Percentiles rank a stretch among this genome's conserved stretches.
phyloP scores from a whole-genome alignment of 2,329 filamentous ascomycete species.

The Thermomyces lanuginosus region DNA sequence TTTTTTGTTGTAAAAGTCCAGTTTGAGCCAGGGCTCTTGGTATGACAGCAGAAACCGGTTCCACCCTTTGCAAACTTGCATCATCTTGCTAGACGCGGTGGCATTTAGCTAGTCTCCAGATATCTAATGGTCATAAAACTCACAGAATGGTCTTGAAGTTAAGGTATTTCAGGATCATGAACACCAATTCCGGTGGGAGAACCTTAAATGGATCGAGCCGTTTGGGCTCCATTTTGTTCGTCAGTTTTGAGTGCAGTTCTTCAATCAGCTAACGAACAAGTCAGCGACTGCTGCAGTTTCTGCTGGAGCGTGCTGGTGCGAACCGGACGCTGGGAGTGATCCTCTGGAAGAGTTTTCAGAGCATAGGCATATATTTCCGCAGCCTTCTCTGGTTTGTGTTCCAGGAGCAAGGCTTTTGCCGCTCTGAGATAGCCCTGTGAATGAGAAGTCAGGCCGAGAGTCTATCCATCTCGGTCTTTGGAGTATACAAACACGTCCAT shows the following conservation, averaged over 20 bases:
- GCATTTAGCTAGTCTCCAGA: too few relatives aligned
- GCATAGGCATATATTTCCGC: slow-evolving; percentile 42
- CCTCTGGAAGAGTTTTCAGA: slow-evolving; percentile 34
- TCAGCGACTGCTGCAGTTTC: too few relatives aligned
- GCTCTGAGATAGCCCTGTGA: slow-evolving; percentile 39
- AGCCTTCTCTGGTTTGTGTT: slow-evolving; percentile 37
- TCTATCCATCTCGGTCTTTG: too few relatives aligned
- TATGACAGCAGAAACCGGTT: slow-evolving; percentile 32
- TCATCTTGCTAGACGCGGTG: slow-evolving; percentile 31
- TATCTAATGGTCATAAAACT: too few relatives aligned
- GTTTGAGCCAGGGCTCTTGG: slow-evolving; percentile 34
- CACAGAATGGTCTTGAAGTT: slow-evolving; percentile 36
- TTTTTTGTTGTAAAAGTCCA: slow-evolving; percentile 38
- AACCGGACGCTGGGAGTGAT: slow-evolving; percentile 18
- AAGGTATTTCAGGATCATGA: slow-evolving; percentile 36
- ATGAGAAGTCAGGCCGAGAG: too few relatives aligned
- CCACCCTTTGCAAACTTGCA: slow-evolving; percentile 42
- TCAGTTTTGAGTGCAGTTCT: slow-evolving; percentile 32
- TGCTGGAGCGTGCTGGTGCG: too few relatives aligned
- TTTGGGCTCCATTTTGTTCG: slow-evolving; percentile 14
- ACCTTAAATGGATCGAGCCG: slow-evolving; percentile 34
- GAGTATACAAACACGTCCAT: slow-evolving; percentile 28
- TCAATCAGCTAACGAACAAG: too few relatives aligned
- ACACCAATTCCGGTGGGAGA: slow-evolving; percentile 39
- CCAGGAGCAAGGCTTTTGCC: slow-evolving; percentile 30